Base-by-base conservation (phyloP, 2,329 filamentous ascomycete species). In the Fusarium udum region DNA sequence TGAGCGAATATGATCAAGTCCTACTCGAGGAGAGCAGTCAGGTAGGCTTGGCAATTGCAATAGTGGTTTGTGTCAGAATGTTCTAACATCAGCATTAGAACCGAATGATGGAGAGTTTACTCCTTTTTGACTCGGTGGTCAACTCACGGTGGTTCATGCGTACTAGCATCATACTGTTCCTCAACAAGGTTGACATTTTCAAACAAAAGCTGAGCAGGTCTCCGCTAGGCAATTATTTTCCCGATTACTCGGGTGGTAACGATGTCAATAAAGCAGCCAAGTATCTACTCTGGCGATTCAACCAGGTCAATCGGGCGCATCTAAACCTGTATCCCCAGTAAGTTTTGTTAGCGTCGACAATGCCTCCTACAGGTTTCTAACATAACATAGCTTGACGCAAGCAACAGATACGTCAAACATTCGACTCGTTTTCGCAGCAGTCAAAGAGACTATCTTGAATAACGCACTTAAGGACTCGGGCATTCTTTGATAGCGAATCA, bases 101-200 rank as follows among this genome's bases (percentile, higher is more conserved):
- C 82, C 96, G 96, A 72, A 99, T 99, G 96, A 97, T 98, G 94
- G 96, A 99, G 83, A 97, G 95, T 80, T 84, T 99, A 59, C 90
- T 98, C 22, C 88, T 99, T 9, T 99, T 99, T 81, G 96, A 99
- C 83, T 98, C 95, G 3, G 96, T 99, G 9, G 96, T 99, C 77
- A 99, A 99, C 84, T 98, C 96, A 37, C 89, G 96, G 77, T 99
- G 96, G 96, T 99, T 99, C 84, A 97, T 98, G 93, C 89, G 96
- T 77, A 99, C 96, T 18, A 98, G 95, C 80, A 99, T 99, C 80
- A 98, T 99, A 79, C 87, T 99, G 64, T 99, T 99, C 85, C 88
- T 99, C 71, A 99, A 99, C 87, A 99, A 99, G 83, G 96, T 99
- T 76, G 96, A 99, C 85, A 90, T 99, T 66, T 99, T 99, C 88